Conservation (phyloP, 2,329 filamentous ascomycete genomes). For the Epichloe gansuensis region DNA sequence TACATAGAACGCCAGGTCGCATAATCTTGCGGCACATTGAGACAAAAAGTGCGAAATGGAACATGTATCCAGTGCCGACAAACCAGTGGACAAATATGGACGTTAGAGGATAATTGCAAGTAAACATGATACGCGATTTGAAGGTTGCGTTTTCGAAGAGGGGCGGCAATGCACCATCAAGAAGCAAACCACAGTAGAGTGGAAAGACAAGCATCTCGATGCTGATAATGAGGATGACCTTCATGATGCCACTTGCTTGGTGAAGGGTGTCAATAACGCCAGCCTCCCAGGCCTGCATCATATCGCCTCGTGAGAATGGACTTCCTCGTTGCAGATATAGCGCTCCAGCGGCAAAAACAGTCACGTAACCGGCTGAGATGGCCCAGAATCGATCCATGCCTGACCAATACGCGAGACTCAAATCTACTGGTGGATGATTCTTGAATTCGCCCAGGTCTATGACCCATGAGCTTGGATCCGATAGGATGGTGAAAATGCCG, state of each 20-base stretch:
- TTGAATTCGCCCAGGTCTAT: slow-evolving; percentile 39
- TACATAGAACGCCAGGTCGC: slow-evolving; percentile 83
- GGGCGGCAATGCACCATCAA: slow-evolving; percentile 79
- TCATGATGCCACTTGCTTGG: slow-evolving; percentile 92
- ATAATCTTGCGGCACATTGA: slow-evolving; percentile 98
- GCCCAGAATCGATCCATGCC: slow-evolving; percentile 54
- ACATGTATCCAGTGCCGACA: slow-evolving; percentile 98
- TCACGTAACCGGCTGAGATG: slow-evolving; percentile 67
- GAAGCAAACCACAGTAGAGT: slow-evolving; percentile 81
- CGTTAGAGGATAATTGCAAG: slow-evolving; percentile 65
- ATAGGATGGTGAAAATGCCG: slow-evolving; percentile 15
- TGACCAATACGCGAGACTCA: slow-evolving; percentile 54
- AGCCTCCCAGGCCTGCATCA: slow-evolving; percentile 56
- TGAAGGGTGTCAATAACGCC: slow-evolving; percentile 70
- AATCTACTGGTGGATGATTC: slow-evolving; percentile 30
- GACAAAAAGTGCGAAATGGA: slow-evolving; percentile 96
- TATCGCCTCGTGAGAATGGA: slow-evolving; percentile 47
- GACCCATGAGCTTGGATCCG: slow-evolving; percentile 43
- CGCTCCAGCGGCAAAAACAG: slow-evolving; percentile 60
- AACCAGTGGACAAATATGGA: slow-evolving; percentile 98
- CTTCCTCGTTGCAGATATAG: slow-evolving; percentile 66
- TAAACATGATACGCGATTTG: slow-evolving; percentile 65
- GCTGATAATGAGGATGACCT: slow-evolving; percentile 94
- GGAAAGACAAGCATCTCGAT: slow-evolving; percentile 99
- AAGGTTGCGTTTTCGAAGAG: slow-evolving; percentile 75